A percentile compares a stretch with the other conserved stretches of the same genome.
These are phyloP conservation scores for Apium graveolens DNA, from an alignment of 129 eudicot genomes.

Conservation along the genomic window DNA sequence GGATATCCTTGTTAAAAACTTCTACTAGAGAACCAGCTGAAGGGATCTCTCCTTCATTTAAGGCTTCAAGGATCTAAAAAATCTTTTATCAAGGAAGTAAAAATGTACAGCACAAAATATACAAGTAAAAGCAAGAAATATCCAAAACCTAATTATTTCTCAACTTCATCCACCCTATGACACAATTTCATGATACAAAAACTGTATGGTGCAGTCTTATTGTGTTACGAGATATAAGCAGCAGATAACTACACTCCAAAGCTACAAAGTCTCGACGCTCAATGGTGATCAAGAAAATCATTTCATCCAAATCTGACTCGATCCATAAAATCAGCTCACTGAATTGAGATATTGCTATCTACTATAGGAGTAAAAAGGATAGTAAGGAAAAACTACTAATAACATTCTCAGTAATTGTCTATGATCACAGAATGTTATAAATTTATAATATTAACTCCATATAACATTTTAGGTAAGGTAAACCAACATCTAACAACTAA, in stretches of 20 bases:
- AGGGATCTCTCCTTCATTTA: constrained; percentile 97
- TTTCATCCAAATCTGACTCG: background rate
- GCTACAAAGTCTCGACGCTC: background rate
- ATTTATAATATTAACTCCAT: background rate
- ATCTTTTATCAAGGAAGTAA: background rate
- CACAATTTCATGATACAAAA: background rate
- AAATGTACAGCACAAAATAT: constrained; percentile 6
- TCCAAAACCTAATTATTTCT: background rate
- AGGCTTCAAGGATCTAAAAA: constrained; percentile 77
- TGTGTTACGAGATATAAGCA: background rate
- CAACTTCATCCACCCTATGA: background rate
- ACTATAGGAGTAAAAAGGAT: background rate
- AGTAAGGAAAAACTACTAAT: background rate
- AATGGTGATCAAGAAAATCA: background rate
- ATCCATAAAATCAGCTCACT: background rate
- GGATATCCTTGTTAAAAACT: constrained; percentile 80
- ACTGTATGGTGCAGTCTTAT: background rate
- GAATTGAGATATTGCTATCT: background rate
- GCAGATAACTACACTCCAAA: background rate
- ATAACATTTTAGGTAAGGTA: background rate
- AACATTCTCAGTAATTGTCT: background rate
- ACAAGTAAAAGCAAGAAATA: background rate
- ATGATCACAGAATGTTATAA: background rate
- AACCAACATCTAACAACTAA: background rate
- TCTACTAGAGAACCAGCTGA: constrained; percentile 97